A percentile compares a stretch with the other conserved stretches of the same genome.
These are phyloP conservation scores for Lagerstroemia speciosa DNA, from an alignment of 345 rosid species.

Conservation along the genomic window DNA sequence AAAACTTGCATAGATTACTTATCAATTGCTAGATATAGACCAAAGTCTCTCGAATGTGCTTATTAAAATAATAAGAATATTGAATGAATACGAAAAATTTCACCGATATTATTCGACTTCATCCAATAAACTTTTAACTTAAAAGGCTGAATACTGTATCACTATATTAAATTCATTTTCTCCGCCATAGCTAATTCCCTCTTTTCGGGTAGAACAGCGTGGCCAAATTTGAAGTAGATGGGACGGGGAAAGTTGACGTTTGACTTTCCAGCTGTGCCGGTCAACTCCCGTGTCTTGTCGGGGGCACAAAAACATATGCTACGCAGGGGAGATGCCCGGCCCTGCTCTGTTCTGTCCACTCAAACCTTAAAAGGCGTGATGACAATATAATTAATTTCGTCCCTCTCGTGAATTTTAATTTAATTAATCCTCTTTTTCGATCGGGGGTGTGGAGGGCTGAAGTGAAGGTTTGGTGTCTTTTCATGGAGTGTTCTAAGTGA, in stretches of 20 bases:
- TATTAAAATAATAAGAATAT: too few species aligned
- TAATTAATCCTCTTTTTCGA: conserved; percentile 6
- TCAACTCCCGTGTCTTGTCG: conserved; percentile 22
- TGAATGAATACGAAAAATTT: too few species aligned
- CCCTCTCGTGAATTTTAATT: conserved; percentile 16
- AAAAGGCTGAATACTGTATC: too few species aligned
- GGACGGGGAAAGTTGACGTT: conserved; percentile 17
- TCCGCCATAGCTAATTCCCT: too few species aligned
- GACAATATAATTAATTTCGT: conserved; percentile 26
- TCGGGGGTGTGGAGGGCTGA: too few species aligned
- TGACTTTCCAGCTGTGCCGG: conserved; percentile 23
- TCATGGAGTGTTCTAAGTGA: conserved; percentile 18
- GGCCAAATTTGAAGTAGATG: neutral
- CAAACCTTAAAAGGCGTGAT: conserved; percentile 35
- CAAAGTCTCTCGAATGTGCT: too few species aligned
- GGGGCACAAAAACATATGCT: conserved; percentile 39
- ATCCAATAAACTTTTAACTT: too few species aligned
- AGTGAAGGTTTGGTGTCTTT: conserved; percentile 26
- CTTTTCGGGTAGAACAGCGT: too few species aligned
- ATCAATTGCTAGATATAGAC: too few species aligned
- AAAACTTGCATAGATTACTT: too few species aligned
- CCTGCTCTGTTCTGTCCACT: neutral
- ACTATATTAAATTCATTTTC: too few species aligned
- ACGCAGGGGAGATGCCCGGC: conserved; percentile 14
- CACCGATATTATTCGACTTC: too few species aligned